Percentiles rank a stretch among this genome's conserved stretches.
These are phyloP conservation scores for Blastobotrys attinorum DNA, from an alignment of 805 yeast genomes.

Conservation along the genomic window DNA sequence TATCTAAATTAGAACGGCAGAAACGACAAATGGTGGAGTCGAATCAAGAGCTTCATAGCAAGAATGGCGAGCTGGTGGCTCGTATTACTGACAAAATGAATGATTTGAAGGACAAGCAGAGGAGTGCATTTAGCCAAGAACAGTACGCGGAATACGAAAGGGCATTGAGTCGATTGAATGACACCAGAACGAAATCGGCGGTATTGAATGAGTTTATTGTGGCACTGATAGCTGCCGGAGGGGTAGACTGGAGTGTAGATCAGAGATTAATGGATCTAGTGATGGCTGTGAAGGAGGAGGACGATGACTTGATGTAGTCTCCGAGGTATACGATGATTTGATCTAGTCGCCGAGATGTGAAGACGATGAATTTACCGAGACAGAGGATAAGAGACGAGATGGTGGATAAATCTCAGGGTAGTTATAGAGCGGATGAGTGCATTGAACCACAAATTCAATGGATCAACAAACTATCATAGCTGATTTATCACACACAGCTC, in stretches of 20 bases:
- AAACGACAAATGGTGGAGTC: background rate
- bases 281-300: background rate
- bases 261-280: background rate
- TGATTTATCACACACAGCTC: background rate
- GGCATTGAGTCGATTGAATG: slow-evolving; percentile 1
- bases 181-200: slow-evolving; percentile 4
- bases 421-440: too few species aligned
- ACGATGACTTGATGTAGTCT: background rate
- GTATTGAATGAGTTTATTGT: slow-evolving; percentile 16
- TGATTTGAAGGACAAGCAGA: slow-evolving; percentile 3
- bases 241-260: slow-evolving; percentile 17
- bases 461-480: too few species aligned
- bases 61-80: background rate
- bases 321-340: too few species aligned
- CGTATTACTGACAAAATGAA: background rate
- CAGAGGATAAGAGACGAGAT: too few species aligned
- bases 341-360: too few species aligned
- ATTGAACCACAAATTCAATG: too few species aligned
- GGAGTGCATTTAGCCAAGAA: slow-evolving; percentile 1
- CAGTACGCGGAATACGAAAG: slow-evolving; percentile 7
- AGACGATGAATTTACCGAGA: too few species aligned
- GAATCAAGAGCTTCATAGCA: background rate
- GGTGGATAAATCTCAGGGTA: too few species aligned
- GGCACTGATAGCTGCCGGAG: slow-evolving; percentile 17
- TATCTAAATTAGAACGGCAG: background rate